A percentile compares a stretch with the other conserved stretches of the same genome.
phyloP scores from a whole-genome alignment of 305 asterid genomes.

The Solanum chacoense region DNA sequence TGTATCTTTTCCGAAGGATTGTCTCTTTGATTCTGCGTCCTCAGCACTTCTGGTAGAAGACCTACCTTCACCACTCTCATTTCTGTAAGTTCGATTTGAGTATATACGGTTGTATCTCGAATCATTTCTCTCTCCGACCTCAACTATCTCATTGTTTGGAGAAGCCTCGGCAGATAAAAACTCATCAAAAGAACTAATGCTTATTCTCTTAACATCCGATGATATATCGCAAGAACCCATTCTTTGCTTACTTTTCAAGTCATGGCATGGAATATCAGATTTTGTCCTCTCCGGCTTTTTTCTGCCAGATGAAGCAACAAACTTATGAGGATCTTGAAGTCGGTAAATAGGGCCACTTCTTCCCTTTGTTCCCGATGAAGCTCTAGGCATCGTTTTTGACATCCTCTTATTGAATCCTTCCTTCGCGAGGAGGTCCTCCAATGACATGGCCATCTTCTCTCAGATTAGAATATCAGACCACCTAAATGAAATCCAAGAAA shows the following conservation, averaged over 20 bases:
- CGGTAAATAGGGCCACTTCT: conserved; percentile 19
- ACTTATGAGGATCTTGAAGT: conserved; percentile 12
- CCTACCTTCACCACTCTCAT: conserved; percentile 14
- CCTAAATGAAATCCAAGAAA: conserved; percentile 2
- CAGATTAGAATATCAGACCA: background rate
- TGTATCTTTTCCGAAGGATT: conserved; percentile 2
- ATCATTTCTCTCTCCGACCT: conserved; percentile 19
- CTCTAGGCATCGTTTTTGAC: conserved; percentile 30
- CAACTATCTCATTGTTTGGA: conserved; percentile 35
- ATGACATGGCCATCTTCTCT: conserved; percentile 55
- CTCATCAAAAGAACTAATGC: conserved; percentile 17
- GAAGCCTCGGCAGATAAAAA: conserved; percentile 13
- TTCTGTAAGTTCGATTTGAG: conserved; percentile 28
- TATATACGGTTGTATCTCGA: conserved; percentile 18
- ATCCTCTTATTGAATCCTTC: conserved; percentile 65
- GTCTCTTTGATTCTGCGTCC: conserved; percentile 2
- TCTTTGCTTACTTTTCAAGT: conserved; percentile 8
- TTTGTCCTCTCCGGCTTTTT: conserved; percentile 38
- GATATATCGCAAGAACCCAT: conserved; percentile 15
- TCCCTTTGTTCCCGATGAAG: conserved; percentile 34
- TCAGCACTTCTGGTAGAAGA: conserved; percentile 3
- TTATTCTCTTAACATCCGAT: conserved; percentile 21
- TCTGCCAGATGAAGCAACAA: conserved; percentile 21
- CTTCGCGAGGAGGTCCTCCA: conserved; percentile 63
- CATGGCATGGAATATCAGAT: conserved; percentile 43